Conservation (phyloP, 2,329 filamentous ascomycete species). For the Xylaria sp. region DNA sequence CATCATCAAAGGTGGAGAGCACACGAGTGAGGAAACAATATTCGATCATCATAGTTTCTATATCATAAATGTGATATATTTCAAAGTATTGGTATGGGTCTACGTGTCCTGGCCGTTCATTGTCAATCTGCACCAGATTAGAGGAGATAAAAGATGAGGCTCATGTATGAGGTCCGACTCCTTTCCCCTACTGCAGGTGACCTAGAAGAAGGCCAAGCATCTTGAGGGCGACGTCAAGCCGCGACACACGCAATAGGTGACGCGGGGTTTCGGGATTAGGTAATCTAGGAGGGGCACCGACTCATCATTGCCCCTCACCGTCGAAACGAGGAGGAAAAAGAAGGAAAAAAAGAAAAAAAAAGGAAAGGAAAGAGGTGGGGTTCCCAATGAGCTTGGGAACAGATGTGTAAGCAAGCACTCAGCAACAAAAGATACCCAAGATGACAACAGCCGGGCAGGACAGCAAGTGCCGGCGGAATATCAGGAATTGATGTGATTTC, state of each 20-base stretch:
- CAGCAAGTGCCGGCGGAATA: constrained; percentile 21
- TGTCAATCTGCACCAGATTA: too few relatives aligned
- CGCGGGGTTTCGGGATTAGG: not conserved
- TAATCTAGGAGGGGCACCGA: not conserved
- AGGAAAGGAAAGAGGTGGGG: not conserved
- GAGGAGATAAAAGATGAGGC: too few relatives aligned
- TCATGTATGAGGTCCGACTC: too few relatives aligned
- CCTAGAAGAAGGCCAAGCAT: too few relatives aligned
- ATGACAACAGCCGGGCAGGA: constrained; percentile 18
- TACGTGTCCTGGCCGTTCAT: too few relatives aligned
- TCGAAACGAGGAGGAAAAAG: not conserved
- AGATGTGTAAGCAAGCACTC: not conserved
- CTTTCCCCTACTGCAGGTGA: too few relatives aligned
- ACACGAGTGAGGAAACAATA: too few relatives aligned
- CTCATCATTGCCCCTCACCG: constrained; percentile 8
- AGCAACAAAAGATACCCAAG: not conserved
- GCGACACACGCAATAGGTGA: too few relatives aligned
- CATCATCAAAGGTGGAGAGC: too few relatives aligned
- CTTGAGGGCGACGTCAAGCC: not conserved
- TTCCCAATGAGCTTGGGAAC: not conserved
- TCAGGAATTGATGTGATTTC: not conserved
- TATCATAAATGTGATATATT: too few relatives aligned
- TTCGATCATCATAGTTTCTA: too few relatives aligned
- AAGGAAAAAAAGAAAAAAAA: not conserved
- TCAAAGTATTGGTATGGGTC: too few relatives aligned